A percentile compares a stretch with the other conserved stretches of the same genome.
phyloP scores from a whole-genome alignment of 768 basidiomycete genomes.

The Cyclocybe aegerita region DNA sequence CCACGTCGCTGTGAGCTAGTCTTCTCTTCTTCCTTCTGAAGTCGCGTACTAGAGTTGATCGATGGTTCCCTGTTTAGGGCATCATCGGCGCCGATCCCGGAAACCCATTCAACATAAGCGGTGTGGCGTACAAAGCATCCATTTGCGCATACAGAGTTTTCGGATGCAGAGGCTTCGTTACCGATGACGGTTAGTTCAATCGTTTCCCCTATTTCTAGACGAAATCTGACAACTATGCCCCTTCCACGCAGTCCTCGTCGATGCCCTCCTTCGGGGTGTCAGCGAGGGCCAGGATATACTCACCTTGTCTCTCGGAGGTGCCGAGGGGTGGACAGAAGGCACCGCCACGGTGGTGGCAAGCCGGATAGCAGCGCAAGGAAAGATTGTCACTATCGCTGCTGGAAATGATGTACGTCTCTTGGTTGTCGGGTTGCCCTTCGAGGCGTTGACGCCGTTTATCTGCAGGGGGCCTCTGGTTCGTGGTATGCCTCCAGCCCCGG shows the following conservation, averaged over 20 bases:
- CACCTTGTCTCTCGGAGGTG: slow-evolving; percentile 59
- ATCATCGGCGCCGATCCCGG: slow-evolving; percentile 60
- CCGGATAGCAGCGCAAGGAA: slow-evolving; percentile 55
- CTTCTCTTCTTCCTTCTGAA: neutral
- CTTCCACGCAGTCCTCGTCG: slow-evolving; percentile 29
- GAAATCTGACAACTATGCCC: no score
- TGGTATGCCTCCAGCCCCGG: slow-evolving; percentile 59
- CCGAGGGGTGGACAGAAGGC: slow-evolving; percentile 62
- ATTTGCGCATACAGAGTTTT: slow-evolving; percentile 57
- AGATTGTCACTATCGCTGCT: slow-evolving; percentile 60
- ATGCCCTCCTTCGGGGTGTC: slow-evolving; percentile 48
- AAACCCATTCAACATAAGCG: slow-evolving; percentile 64
- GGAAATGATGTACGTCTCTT: slow-evolving; percentile 50
- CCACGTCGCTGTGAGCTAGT: slow-evolving; percentile 36
- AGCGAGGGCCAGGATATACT: slow-evolving; percentile 59
- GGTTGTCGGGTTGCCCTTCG: slow-evolving; percentile 20
- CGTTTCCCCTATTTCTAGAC: no score
- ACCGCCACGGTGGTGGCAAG: slow-evolving; percentile 53
- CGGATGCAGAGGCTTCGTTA: slow-evolving; percentile 50
- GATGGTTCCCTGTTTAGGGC: slow-evolving; percentile 26
- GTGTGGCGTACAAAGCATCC: slow-evolving; percentile 61
- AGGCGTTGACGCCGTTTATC: neutral
- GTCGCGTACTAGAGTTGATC: neutral
- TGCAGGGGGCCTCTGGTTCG: slow-evolving; percentile 51
- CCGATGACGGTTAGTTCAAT: slow-evolving; percentile 44